phyloP scores from a whole-genome alignment of 352 stramenopile genomes.

The Phytophthora fragariaefolia region DNA sequence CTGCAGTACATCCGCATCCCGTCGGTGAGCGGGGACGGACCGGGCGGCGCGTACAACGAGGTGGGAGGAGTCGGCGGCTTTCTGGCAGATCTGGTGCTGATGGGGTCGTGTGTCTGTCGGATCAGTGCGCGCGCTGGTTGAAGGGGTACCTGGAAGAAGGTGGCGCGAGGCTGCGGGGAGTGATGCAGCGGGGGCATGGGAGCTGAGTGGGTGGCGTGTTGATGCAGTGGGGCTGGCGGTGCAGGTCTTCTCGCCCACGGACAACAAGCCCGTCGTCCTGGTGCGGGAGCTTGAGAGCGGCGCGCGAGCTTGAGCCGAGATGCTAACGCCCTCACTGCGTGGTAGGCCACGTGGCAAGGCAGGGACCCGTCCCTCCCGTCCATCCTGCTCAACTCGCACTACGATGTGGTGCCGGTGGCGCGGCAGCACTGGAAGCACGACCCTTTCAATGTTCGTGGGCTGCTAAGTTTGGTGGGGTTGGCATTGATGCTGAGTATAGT shows the following conservation, averaged over 20 bases:
- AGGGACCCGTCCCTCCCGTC: conserved; percentile 82
- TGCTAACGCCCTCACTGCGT: too few relatives aligned
- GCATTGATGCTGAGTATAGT: neutral
- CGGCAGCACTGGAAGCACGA: conserved; percentile 89
- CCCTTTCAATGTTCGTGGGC: conserved; percentile 82
- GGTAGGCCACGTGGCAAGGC: conserved; percentile 84
- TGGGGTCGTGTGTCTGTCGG: neutral
- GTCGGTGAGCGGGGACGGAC: conserved; percentile 78
- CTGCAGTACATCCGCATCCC: conserved; percentile 80
- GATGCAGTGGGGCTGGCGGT: conserved; percentile 53
- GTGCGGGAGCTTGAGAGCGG: conserved; percentile 35
- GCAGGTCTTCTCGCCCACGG: conserved; percentile 58
- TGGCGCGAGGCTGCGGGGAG: conserved; percentile 21
- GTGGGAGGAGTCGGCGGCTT: conserved; percentile 17
- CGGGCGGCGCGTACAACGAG: conserved; percentile 67
- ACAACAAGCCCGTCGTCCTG: conserved; percentile 92
- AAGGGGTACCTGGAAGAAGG: conserved; percentile 54
- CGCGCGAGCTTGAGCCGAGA: too few relatives aligned
- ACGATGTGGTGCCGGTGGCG: conserved; percentile 96
- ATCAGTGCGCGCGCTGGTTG: conserved; percentile 71
- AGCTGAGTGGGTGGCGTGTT: too few relatives aligned
- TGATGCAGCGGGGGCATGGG: too few relatives aligned
- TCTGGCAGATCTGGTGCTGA: too few relatives aligned
- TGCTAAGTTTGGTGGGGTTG: neutral
- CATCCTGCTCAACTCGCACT: conserved; percentile 96